Conservation (phyloP, 306 rosid species). For the Gleditsia sinensis region DNA sequence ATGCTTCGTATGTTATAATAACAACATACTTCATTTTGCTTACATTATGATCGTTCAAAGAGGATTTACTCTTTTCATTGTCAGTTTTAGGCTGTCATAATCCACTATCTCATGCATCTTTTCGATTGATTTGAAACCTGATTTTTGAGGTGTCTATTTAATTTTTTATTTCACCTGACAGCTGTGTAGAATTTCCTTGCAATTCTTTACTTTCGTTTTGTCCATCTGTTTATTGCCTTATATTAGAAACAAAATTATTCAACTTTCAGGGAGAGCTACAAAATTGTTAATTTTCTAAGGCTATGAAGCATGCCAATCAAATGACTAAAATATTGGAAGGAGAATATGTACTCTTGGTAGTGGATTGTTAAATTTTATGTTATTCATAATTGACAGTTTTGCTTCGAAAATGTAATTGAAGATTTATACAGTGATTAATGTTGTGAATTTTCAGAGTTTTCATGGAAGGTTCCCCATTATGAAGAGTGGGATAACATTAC, state of each 20-base stretch:
- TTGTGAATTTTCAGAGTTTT: slow-evolving; percentile 3
- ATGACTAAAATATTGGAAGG: background rate
- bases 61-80: background rate
- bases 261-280: background rate
- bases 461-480: background rate
- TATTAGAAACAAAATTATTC: background rate
- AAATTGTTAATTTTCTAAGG: background rate
- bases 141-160: too few species aligned
- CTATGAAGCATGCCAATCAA: background rate
- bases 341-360: background rate
- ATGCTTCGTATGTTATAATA: too few species aligned
- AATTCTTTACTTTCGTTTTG: background rate
- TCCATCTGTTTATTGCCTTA: background rate
- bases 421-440: background rate
- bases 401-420: background rate
- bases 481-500: background rate
- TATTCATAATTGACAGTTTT: background rate
- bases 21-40: too few species aligned
- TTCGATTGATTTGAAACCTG: too few species aligned
- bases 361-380: background rate
- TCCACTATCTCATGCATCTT: too few species aligned
- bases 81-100: too few species aligned
- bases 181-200: too few species aligned
- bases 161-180: too few species aligned
- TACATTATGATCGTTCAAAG: background rate